phyloP scores from a whole-genome alignment of 2,329 filamentous ascomycete genomes.

The Fusarium praegraminearum region DNA sequence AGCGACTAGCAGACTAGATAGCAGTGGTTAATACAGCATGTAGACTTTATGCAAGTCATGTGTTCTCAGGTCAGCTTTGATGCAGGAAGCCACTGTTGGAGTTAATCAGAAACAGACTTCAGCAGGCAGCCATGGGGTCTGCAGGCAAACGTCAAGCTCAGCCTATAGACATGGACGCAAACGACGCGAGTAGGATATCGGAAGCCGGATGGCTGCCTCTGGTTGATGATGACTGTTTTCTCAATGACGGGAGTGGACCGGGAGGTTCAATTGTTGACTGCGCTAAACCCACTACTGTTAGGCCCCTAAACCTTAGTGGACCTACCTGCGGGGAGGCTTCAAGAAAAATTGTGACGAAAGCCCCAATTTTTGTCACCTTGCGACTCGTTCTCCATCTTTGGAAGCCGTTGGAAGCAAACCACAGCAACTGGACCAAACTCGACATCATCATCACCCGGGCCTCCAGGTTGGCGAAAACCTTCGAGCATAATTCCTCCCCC shows the following conservation, averaged over 20 bases:
- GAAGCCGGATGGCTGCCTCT: slow-evolving; percentile 39
- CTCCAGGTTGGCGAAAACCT: slow-evolving; percentile 35
- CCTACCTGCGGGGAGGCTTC: slow-evolving; percentile 43
- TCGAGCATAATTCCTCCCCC: slow-evolving; percentile 8
- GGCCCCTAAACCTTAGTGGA: slow-evolving; percentile 35
- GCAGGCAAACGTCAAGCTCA: slow-evolving; percentile 1
- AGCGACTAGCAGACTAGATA: slow-evolving; percentile 16
- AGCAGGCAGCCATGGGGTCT: slow-evolving; percentile 2
- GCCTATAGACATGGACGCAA: slow-evolving; percentile 4
- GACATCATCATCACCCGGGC: slow-evolving; percentile 43
- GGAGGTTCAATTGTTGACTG: slow-evolving; percentile 5
- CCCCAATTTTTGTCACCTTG: slow-evolving; percentile 45
- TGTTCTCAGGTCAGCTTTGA: neutral
- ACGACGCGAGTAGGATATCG: slow-evolving; percentile 10
- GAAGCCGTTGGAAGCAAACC: slow-evolving; percentile 44
- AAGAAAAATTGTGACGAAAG: slow-evolving; percentile 51
- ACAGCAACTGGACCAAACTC: slow-evolving; percentile 12
- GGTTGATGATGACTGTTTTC: slow-evolving; percentile 23
- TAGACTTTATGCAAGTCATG: slow-evolving; percentile 17
- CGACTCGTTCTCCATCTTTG: slow-evolving; percentile 38
- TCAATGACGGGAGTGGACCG: slow-evolving; percentile 7
- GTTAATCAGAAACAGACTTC: slow-evolving; percentile 1
- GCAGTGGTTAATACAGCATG: slow-evolving; percentile 26
- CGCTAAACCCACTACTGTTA: slow-evolving; percentile 35
- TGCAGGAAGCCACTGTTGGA: neutral